Conservation (phyloP, 495 filamentous ascomycete species). For the Cercophora samala region DNA sequence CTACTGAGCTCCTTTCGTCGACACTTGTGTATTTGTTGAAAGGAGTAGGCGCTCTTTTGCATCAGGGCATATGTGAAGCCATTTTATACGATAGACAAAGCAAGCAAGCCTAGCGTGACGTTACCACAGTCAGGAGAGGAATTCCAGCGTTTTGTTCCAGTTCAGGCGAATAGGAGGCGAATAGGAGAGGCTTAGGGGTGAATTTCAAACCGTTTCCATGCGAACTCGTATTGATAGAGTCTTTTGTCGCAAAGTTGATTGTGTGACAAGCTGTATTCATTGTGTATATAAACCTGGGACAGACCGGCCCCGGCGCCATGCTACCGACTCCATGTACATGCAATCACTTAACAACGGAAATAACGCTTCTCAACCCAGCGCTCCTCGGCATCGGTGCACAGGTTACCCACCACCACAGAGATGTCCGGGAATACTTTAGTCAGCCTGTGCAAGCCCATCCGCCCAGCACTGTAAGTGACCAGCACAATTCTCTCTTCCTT, state of each 20-base stretch:
- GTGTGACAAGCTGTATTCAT: not conserved
- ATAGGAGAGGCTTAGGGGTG: not conserved
- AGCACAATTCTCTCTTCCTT: constrained; percentile 67
- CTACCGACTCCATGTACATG: not conserved
- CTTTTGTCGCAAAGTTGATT: not conserved
- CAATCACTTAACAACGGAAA: constrained; percentile 36
- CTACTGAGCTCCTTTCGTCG: constrained; percentile 41
- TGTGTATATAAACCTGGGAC: not conserved
- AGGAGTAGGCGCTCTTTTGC: not conserved
- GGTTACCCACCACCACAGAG: constrained; percentile 74
- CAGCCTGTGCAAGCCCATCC: constrained; percentile 69
- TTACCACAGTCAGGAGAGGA: not conserved
- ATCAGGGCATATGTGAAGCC: not conserved
- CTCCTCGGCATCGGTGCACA: constrained; percentile 44
- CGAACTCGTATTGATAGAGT: not conserved
- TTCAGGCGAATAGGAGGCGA: not conserved
- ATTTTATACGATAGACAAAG: not conserved
- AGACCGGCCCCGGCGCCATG: not conserved
- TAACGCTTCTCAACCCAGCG: constrained; percentile 40
- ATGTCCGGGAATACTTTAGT: constrained; percentile 83
- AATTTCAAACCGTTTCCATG: not conserved
- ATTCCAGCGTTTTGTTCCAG: not conserved
- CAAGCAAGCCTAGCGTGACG: not conserved
- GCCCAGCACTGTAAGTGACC: constrained; percentile 35
- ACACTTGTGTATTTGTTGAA: not conserved